Conservation (phyloP, 2,329 filamentous ascomycete genomes). For the Akanthomyces uredinophilus region DNA sequence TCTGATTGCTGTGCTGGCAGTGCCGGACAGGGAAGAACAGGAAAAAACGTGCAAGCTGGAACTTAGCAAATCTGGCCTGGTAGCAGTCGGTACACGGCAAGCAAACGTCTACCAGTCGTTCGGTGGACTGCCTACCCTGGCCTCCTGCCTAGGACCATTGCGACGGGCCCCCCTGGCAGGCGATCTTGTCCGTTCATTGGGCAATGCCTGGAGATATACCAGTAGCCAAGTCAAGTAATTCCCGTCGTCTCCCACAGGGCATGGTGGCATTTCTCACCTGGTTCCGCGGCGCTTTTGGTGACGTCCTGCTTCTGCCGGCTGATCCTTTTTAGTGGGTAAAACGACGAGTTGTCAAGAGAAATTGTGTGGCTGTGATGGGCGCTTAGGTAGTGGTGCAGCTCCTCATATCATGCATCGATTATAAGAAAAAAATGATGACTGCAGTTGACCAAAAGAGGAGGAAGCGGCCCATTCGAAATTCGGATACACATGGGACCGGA, state of each 20-base stretch:
- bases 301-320: background rate
- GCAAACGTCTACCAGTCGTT: too few relatives aligned
- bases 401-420: background rate
- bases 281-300: background rate
- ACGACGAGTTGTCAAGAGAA: background rate
- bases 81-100: too few relatives aligned
- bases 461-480: background rate
- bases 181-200: background rate
- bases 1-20: too few relatives aligned
- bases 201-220: slow-evolving; percentile 2
- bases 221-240: background rate
- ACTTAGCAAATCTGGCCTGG: background rate
- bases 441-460: background rate
- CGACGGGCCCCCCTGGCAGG: background rate
- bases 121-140: too few relatives aligned
- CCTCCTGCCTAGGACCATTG: background rate
- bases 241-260: slow-evolving; percentile 6
- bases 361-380: background rate
- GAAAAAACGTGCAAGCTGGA: background rate
- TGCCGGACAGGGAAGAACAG: background rate
- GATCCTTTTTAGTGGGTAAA: background rate
- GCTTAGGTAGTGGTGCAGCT: background rate
- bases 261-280: background rate
- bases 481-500: background rate
- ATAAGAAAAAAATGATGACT: slow-evolving; percentile 3